These are phyloP conservation scores for Parietichytrium sp. DNA, from an alignment of 108 stramenopile species.

Conservation along the genomic window DNA sequence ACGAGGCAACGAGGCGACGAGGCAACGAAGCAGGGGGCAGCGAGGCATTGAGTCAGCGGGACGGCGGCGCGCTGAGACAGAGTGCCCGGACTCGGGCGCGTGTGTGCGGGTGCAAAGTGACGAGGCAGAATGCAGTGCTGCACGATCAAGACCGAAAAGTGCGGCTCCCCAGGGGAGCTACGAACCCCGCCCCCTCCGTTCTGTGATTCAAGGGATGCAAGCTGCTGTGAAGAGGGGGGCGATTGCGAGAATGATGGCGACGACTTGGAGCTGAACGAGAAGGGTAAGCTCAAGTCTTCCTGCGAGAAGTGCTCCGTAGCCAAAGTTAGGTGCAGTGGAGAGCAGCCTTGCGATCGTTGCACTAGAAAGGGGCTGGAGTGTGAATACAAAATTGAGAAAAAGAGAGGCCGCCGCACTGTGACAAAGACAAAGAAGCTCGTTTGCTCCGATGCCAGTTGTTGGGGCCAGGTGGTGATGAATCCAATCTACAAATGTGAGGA, in stretches of 20 bases:
- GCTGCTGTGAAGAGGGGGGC: neutral
- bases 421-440: neutral
- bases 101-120: too few species aligned
- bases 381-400: slow-evolving; percentile 25
- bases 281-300: slow-evolving; percentile 20
- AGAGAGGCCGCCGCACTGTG: slow-evolving; percentile 1
- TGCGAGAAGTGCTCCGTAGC: neutral
- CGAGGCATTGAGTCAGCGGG: too few species aligned
- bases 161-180: too few species aligned
- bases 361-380: neutral
- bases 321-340: neutral
- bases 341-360: slow-evolving; percentile 19
- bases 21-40: too few species aligned
- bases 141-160: too few species aligned
- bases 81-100: too few species aligned
- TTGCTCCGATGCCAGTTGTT: slow-evolving; percentile 19
- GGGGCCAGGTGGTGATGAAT: slow-evolving; percentile 36
- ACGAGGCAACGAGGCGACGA: too few species aligned
- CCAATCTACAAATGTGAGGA: neutral
- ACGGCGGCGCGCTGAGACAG: too few species aligned
- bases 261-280: slow-evolving; percentile 9
- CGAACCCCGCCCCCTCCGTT: slow-evolving; percentile 18
- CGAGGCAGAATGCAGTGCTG: too few species aligned
- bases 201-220: neutral
- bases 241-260: slow-evolving; percentile 3